Evolutionary conservation across 2,329 filamentous ascomycete genomes (phyloP).

Genomic region (Monosporascus sp.): DNA sequence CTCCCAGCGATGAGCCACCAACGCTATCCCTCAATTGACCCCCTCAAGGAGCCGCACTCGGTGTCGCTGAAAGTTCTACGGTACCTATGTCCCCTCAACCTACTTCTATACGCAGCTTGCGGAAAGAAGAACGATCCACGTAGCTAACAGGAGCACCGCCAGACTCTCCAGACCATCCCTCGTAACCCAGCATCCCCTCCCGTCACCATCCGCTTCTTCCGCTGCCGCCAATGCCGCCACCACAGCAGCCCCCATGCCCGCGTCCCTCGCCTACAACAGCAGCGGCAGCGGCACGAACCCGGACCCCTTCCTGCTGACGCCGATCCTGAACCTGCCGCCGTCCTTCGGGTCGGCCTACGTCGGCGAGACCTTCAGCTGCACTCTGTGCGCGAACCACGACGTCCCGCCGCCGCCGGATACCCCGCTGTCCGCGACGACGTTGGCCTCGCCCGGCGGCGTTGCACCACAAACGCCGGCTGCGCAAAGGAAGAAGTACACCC

Average conservation of each 20-base stretch:
- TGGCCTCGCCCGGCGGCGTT: neutral
- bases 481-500: slow-evolving; percentile 48
- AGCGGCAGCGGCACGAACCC: slow-evolving; percentile 41
- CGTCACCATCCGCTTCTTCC: slow-evolving; percentile 36
- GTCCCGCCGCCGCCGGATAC: slow-evolving; percentile 22
- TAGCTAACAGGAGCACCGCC: neutral
- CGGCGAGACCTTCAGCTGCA: slow-evolving; percentile 91
- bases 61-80: slow-evolving; percentile 73
- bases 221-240: slow-evolving; percentile 40
- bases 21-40: slow-evolving; percentile 51
- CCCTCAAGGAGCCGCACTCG: slow-evolving; percentile 69
- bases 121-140: neutral
- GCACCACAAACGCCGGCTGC: too few species aligned
- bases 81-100: slow-evolving; percentile 33
- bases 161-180: slow-evolving; percentile 81
- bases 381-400: slow-evolving; percentile 94
- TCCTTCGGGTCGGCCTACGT: slow-evolving; percentile 94
- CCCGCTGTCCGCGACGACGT: slow-evolving; percentile 3
- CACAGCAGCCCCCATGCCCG: slow-evolving; percentile 41
- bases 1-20: slow-evolving; percentile 49
- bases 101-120: neutral
- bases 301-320: slow-evolving; percentile 53
- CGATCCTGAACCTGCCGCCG: slow-evolving; percentile 76
- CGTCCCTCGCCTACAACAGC: slow-evolving; percentile 71
- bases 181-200: slow-evolving; percentile 63